Base-by-base conservation (phyloP, 768 basidiomycete species). In the Phanerochaete carnosa region DNA sequence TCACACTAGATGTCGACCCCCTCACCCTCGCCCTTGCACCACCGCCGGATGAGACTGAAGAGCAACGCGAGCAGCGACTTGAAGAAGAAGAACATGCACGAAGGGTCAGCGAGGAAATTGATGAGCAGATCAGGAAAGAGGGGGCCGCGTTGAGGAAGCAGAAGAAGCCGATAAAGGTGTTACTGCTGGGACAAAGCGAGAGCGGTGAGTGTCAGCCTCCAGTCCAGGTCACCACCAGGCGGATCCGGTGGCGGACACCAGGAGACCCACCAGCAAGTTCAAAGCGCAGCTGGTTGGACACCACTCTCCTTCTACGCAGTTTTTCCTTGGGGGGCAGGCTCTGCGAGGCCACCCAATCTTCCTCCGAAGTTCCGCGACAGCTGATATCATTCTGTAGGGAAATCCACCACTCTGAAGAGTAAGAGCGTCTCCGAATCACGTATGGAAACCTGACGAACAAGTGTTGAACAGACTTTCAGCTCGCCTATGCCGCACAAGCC, bases 391-490 rank as follows among this genome's bases (percentile, higher is more conserved):
- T 56, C 56, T 59, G 46, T 35, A 76, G 76, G 87, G 32, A 92
- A 92, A 72, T 89, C 88, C 0, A 89, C 90, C 28, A 90, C 89
- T 0, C 69, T 92, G 57, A 92, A 92, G 74, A 92, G 89, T 90
- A 65, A 52, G 78, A 60, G 30, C 55, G 22, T 12, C 7, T 28
- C 29, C 4, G 5, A 5, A 43, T 43, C 25, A 13, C 54, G n/a
- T 9, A 19, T 39, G 54, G n/a, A n/a, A 32, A 5, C 37, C 6
- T 11, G 16, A 52, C 37, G 13, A 4, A 19, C 22, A 32, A 60
- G 65, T 35, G 55, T 25, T 9, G 59, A 23, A 25, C 33, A 84
- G 86, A 91, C 69, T 92, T 92, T 67, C 90, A 92, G 66, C 73
- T 92, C 1, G 84, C 86, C 0, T 90, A 92, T 68, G 86, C 89